These are phyloP conservation scores for Inosperma sp. DNA, from an alignment of 768 basidiomycete genomes.

Conservation along the genomic window DNA sequence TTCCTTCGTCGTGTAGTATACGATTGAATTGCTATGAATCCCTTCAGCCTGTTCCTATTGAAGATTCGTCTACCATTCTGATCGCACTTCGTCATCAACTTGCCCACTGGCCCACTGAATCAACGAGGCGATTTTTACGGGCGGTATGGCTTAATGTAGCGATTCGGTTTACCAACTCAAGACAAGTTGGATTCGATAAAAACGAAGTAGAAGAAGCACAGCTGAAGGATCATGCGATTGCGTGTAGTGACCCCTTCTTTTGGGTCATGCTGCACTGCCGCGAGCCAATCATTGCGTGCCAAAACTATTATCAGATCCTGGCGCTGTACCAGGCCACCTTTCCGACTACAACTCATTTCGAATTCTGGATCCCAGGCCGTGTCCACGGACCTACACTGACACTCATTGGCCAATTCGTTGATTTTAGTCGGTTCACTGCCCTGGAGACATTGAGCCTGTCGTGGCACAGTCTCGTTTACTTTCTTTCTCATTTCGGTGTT, in stretches of 20 bases:
- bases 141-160: constrained; percentile 22
- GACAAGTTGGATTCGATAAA: constrained; percentile 22
- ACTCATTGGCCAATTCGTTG: constrained; percentile 5
- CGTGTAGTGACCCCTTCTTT: too few relatives aligned
- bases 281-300: constrained; percentile 12
- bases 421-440: constrained; percentile 18
- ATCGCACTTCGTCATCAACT: constrained; percentile 16
- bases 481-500: constrained; percentile 17
- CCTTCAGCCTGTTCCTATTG: constrained; percentile 2
- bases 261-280: constrained; percentile 20
- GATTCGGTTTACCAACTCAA: constrained; percentile 25
- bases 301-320: constrained; percentile 19
- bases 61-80: constrained; percentile 11
- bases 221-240: constrained; percentile 11
- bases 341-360: constrained; percentile 17
- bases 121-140: constrained; percentile 18
- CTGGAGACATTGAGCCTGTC: constrained; percentile 18
- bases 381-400: constrained; percentile 1
- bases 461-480: constrained; percentile 15
- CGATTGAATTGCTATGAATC: constrained; percentile 15
- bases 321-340: constrained; percentile 18
- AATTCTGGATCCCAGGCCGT: constrained; percentile 20
- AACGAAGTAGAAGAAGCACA: too few relatives aligned
- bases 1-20: constrained; percentile 19
- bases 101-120: constrained; percentile 16